phyloP scores from a whole-genome alignment of 108 stramenopile genomes.

The Schizochytrium sp. region DNA sequence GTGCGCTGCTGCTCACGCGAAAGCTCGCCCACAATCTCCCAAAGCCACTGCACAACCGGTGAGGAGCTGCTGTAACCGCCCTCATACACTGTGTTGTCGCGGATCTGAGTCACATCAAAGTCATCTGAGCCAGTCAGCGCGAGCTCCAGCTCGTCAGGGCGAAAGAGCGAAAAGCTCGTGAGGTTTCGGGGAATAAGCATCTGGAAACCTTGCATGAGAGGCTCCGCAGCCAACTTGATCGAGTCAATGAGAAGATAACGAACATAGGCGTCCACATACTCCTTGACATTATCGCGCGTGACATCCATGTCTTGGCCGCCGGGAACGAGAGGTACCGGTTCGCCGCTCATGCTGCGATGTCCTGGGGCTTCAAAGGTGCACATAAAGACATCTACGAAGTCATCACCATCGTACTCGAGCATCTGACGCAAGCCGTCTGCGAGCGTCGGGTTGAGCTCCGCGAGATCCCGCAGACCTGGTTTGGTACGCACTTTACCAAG shows the following conservation, averaged over 20 bases:
- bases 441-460: slow-evolving; percentile 23
- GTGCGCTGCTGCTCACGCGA: slow-evolving; percentile 49
- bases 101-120: slow-evolving; percentile 42
- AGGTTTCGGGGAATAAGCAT: slow-evolving; percentile 52
- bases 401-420: slow-evolving; percentile 34
- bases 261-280: slow-evolving; percentile 39
- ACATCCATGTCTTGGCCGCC: slow-evolving; percentile 23
- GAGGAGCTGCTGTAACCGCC: slow-evolving; percentile 24
- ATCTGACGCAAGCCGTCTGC: slow-evolving; percentile 28
- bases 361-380: neutral
- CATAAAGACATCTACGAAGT: slow-evolving; percentile 14
- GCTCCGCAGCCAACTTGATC: slow-evolving; percentile 59
- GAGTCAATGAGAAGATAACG: slow-evolving; percentile 54
- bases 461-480: slow-evolving; percentile 13
- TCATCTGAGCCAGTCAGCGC: slow-evolving; percentile 70
- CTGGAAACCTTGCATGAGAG: slow-evolving; percentile 65
- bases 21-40: slow-evolving; percentile 35
- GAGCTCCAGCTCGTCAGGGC: slow-evolving; percentile 74
- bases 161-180: slow-evolving; percentile 53
- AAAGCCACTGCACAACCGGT: slow-evolving; percentile 33
- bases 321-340: slow-evolving; percentile 25
- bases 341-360: neutral
- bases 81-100: slow-evolving; percentile 32
- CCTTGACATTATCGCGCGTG: slow-evolving; percentile 18
- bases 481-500: slow-evolving; percentile 3